A percentile compares a stretch with the other conserved stretches of the same genome.
phyloP scores from a whole-genome alignment of 73 alveolate genomes.

The Paraurostyla sp. region DNA sequence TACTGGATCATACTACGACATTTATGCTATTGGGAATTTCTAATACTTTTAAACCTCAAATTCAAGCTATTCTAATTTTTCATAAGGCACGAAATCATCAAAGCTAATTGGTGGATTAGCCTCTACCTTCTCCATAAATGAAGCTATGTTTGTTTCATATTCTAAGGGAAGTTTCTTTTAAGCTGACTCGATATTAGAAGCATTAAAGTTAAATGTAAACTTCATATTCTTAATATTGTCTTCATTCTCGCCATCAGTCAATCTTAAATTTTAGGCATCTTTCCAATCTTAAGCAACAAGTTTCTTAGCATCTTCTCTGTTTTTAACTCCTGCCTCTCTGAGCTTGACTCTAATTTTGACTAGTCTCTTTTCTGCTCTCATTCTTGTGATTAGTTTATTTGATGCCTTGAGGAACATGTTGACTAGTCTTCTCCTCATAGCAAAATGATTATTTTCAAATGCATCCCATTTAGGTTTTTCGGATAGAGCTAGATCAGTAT shows the following conservation, averaged over 20 bases:
- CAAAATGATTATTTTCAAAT: conserved; percentile 92
- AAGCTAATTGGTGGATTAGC: conserved; percentile 69
- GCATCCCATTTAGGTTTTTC: conserved; percentile 89
- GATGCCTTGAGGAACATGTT: conserved; percentile 83
- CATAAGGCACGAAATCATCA: conserved; percentile 69
- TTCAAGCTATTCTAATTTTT: conserved; percentile 62
- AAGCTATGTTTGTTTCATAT: conserved; percentile 70
- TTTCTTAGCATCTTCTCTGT: conserved; percentile 82
- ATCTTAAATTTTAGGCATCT: conserved; percentile 83
- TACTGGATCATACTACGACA: conserved; percentile 62
- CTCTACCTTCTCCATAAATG: conserved; percentile 69
- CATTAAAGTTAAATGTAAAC: conserved; percentile 53
- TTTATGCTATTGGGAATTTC: conserved; percentile 45
- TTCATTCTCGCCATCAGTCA: conserved; percentile 77
- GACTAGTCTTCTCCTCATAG: conserved; percentile 86
- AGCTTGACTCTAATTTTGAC: conserved; percentile 77
- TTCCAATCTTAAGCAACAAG: conserved; percentile 94
- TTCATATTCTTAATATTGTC: conserved; percentile 48
- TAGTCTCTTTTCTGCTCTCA: conserved; percentile 89
- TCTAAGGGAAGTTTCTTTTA: conserved; percentile 62
- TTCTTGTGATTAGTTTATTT: conserved; percentile 81
- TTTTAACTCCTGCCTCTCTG: conserved; percentile 75
- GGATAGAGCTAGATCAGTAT: conserved; percentile 77
- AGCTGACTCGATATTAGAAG: not conserved
- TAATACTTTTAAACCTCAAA: conserved; percentile 63